Conservation (phyloP, 768 basidiomycete genomes). For the Tylopilus intermedius region DNA sequence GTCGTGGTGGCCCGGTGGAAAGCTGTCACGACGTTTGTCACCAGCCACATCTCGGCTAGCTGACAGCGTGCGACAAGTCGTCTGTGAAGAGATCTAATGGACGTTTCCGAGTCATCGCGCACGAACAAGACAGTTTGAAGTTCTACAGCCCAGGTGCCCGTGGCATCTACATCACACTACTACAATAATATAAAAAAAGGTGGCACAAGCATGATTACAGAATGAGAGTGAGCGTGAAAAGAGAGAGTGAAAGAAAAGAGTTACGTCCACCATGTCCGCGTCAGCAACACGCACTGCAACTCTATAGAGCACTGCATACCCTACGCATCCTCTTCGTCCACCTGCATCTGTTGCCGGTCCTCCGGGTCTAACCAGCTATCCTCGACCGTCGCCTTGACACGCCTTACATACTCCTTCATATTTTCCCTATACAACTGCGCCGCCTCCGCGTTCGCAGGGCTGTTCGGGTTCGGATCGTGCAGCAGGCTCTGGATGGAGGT, state of each 20-base stretch:
- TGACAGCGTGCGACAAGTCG: too few relatives aligned
- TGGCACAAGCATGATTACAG: slow-evolving; percentile 1
- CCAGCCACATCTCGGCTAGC: too few relatives aligned
- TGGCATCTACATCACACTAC: background rate
- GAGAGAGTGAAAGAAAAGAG: background rate
- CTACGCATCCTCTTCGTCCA: slow-evolving; percentile 25
- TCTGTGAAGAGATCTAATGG: background rate
- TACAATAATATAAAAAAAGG: slow-evolving; percentile 1
- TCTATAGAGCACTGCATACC: too few relatives aligned
- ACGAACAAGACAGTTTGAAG: background rate
- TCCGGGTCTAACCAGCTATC: slow-evolving; percentile 87
- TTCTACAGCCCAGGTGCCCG: background rate
- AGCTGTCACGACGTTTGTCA: too few relatives aligned
- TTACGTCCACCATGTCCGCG: slow-evolving; percentile 1
- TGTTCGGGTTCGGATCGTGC: slow-evolving; percentile 97
- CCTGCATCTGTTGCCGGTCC: slow-evolving; percentile 58
- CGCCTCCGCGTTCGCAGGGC: slow-evolving; percentile 97
- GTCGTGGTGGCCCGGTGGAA: too few relatives aligned
- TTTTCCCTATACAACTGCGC: slow-evolving; percentile 95
- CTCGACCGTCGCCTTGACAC: slow-evolving; percentile 91
- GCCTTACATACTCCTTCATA: slow-evolving; percentile 95
- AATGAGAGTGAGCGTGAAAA: background rate
- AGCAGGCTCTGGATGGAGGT: slow-evolving; percentile 93
- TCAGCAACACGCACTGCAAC: background rate
- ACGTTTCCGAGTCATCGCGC: background rate